Evolutionary conservation across 257 asterid genomes (phyloP), one percentile per base, ranked within the genome.

Genomic region (Verbascum thapsus): DNA sequence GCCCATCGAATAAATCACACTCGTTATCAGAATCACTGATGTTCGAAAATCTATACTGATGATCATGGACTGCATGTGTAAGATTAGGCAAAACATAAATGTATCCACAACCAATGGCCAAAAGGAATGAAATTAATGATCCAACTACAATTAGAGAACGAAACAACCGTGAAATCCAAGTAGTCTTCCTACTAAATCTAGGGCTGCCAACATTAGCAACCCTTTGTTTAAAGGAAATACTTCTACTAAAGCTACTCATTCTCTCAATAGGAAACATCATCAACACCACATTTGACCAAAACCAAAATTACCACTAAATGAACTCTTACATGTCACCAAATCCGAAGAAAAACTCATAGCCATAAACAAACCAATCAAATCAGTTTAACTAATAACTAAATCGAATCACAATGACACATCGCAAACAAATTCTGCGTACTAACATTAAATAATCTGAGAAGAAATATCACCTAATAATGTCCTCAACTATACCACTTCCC

Each of bases 1-100:
- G 59, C 30, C 95, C 96, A 70, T 90, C 83, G 66, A 76, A 85
- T 8, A 87, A 57, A 73, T 87, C 80, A 64, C 97, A 90, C 17
- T 30, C 66, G 43, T 62, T 55, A 23, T 44, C 57, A 0, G 80
- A 63, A 26, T 50, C 70, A 57, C 63, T 78, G 18, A 75, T 63
- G 64, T 62, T 43, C 34, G 80, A 22, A 69, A 71, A 65, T 69
- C 61, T 18, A 49, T 41, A 63, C 61, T 76, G 86, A 19, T 53
- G 79, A 43, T 78, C 84, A 47, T 68, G 80, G 48, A 78, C 80
- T 1, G 92, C 58, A 58, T 72, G 73, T 12, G 79, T 71, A 43
- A 89, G 76, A 56, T 75, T 89, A 8, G 95, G 96, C 18, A 84
- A 71, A 75, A 86, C 86, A 67, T 82, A 86, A 7, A 84, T 43